phyloP scores from a whole-genome alignment of 352 stramenopile genomes.

The Phytophthora multivora region DNA sequence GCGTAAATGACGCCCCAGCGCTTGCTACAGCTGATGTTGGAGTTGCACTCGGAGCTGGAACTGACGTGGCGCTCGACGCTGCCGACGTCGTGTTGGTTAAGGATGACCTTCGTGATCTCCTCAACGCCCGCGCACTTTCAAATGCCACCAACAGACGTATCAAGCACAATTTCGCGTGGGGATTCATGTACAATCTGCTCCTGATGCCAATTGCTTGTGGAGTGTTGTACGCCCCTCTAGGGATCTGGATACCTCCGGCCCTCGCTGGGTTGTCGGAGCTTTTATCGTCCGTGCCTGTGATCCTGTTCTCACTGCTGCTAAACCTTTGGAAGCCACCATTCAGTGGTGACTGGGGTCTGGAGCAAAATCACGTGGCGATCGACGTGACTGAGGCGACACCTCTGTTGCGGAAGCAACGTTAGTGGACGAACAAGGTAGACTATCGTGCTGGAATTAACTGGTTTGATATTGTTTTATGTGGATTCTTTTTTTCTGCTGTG shows the following conservation, averaged over 20 bases:
- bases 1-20: conserved; percentile 73
- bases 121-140: conserved; percentile 70
- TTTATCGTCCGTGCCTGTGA: conserved; percentile 77
- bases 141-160: conserved; percentile 68
- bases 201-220: conserved; percentile 81
- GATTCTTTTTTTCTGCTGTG: conserved; percentile 1
- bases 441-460: conserved; percentile 15
- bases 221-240: conserved; percentile 61
- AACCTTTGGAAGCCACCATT: conserved; percentile 67
- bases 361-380: conserved; percentile 35
- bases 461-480: conserved; percentile 19
- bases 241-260: conserved; percentile 67
- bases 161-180: conserved; percentile 79
- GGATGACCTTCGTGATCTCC: conserved; percentile 65
- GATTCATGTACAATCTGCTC: conserved; percentile 72
- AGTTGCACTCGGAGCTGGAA: conserved; percentile 66
- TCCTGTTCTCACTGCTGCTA: conserved; percentile 77
- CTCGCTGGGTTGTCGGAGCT: conserved; percentile 76
- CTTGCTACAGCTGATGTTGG: conserved; percentile 75
- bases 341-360: conserved; percentile 20
- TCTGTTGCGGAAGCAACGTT: conserved; percentile 32
- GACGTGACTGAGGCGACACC: conserved; percentile 50
- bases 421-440: conserved; percentile 21
- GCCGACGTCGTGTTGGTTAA: conserved; percentile 81
- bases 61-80: conserved; percentile 72